Conservation (phyloP, 1,284 basidiomycete species). For the Stereum hirsutum region DNA sequence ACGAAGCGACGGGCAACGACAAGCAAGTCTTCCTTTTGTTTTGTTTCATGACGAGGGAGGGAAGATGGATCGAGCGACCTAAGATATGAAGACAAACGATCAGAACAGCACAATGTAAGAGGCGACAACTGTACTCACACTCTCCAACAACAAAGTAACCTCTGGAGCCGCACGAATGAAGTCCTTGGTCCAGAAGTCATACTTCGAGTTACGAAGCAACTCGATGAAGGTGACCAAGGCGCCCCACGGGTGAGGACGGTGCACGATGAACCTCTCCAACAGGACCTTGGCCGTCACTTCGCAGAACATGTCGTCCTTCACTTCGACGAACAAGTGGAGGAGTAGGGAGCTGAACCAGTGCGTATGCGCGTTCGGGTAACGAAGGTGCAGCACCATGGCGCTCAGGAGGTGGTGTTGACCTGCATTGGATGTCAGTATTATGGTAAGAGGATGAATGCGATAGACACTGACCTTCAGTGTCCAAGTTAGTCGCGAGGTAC, state of each 20-base stretch:
- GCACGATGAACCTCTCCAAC: slow-evolving; percentile 88
- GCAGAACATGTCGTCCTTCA: slow-evolving; percentile 69
- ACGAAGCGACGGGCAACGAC: slow-evolving; percentile 34
- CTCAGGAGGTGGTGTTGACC: slow-evolving; percentile 91
- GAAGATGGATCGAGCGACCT: slow-evolving; percentile 71
- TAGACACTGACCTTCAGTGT: slow-evolving; percentile 69
- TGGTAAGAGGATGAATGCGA: neutral
- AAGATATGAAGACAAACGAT: slow-evolving; percentile 6
- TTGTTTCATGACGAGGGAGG: slow-evolving; percentile 57
- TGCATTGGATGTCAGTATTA: slow-evolving; percentile 21
- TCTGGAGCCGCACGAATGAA: slow-evolving; percentile 76
- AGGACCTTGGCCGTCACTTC: slow-evolving; percentile 91
- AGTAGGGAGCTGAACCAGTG: slow-evolving; percentile 91
- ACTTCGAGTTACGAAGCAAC: slow-evolving; percentile 75
- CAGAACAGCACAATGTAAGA: neutral
- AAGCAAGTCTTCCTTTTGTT: no score
- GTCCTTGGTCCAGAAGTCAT: slow-evolving; percentile 81
- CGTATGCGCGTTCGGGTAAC: slow-evolving; percentile 95
- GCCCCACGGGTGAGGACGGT: slow-evolving; percentile 97
- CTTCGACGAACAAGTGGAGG: slow-evolving; percentile 78
- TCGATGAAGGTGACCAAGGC: slow-evolving; percentile 91
- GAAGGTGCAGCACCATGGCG: slow-evolving; percentile 87
- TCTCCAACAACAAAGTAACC: slow-evolving; percentile 72
- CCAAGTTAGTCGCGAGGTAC: slow-evolving; percentile 76
- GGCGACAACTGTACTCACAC: slow-evolving; percentile 40